Evolutionary conservation across 176 grass and related monocot genomes (phyloP).

Genomic region (Oryza rufipogon): DNA sequence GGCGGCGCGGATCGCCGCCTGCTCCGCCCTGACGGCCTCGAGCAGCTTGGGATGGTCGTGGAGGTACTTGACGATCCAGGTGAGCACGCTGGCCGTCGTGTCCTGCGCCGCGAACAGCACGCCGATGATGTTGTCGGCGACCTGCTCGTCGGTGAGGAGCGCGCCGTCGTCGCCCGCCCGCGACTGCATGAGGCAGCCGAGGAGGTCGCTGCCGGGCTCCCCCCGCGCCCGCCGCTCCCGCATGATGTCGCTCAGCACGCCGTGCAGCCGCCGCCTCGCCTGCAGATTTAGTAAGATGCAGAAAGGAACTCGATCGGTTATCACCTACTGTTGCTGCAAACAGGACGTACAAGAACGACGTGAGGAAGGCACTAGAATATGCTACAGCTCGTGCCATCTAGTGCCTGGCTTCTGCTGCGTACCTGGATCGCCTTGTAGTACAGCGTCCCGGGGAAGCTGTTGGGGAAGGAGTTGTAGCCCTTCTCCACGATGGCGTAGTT

Average conservation of each 20-base stretch:
- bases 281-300: conserved; percentile 9
- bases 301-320: background rate
- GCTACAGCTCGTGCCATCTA: background rate
- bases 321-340: background rate
- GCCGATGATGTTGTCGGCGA: conserved; percentile 93
- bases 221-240: conserved; percentile 55
- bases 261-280: conserved; percentile 71
- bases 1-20: conserved; percentile 61
- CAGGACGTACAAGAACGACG: background rate
- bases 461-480: conserved; percentile 97
- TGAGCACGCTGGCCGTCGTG: conserved; percentile 95
- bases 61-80: conserved; percentile 95
- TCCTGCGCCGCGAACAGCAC: conserved; percentile 97
- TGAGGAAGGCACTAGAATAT: conserved; percentile 13
- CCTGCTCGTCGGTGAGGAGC: conserved; percentile 69
- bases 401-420: background rate
- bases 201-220: conserved; percentile 55
- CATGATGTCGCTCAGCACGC: conserved; percentile 77
- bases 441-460: conserved; percentile 65
- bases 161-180: conserved; percentile 45
- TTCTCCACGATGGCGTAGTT: conserved; percentile 87
- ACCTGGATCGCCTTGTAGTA: conserved; percentile 85
- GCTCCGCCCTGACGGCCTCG: conserved; percentile 68
- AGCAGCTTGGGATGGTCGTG: conserved; percentile 75
- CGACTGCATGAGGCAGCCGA: conserved; percentile 74